These are phyloP conservation scores for Pythium rishiriense DNA, from an alignment of 352 stramenopile species.

Conservation along the genomic window DNA sequence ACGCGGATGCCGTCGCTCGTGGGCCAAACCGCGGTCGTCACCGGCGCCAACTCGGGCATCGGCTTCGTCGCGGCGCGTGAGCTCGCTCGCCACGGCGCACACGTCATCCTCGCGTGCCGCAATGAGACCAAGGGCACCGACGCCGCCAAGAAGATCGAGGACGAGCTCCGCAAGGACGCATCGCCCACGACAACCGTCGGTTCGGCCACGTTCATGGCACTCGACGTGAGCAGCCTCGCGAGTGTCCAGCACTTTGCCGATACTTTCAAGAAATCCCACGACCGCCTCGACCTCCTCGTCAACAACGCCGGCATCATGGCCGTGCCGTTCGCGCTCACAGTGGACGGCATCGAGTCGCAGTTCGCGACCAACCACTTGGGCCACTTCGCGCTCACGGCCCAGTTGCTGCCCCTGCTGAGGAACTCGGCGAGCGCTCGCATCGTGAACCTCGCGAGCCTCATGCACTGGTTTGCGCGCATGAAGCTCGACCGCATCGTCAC, in stretches of 20 bases:
- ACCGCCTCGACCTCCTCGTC: conserved; percentile 50
- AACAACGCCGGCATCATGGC: conserved; percentile 61
- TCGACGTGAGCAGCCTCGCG: conserved; percentile 45
- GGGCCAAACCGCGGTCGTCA: conserved; percentile 77
- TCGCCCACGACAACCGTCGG: not conserved
- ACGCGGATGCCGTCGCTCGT: conserved; percentile 32
- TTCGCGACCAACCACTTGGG: conserved; percentile 63
- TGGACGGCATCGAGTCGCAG: conserved; percentile 49
- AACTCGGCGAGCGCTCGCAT: conserved; percentile 13
- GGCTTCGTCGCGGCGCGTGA: conserved; percentile 61
- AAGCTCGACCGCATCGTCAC: conserved; percentile 42
- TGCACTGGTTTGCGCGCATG: too few species aligned
- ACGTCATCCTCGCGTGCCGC: conserved; percentile 83
- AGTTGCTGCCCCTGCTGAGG: conserved; percentile 53
- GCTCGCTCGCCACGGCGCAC: conserved; percentile 39
- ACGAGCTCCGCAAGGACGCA: too few species aligned
- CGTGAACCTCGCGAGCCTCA: conserved; percentile 38
- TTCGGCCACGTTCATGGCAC: conserved; percentile 19
- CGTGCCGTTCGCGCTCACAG: conserved; percentile 33
- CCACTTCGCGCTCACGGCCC: conserved; percentile 53
- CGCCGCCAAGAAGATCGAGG: conserved; percentile 4
- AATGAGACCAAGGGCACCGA: conserved; percentile 1
- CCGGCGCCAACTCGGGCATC: conserved; percentile 84
- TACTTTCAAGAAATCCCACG: conserved; percentile 36
- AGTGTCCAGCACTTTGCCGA: conserved; percentile 38